phyloP scores from a whole-genome alignment of 192 early-diverging fungal species.

The Backusella macrospora region DNA sequence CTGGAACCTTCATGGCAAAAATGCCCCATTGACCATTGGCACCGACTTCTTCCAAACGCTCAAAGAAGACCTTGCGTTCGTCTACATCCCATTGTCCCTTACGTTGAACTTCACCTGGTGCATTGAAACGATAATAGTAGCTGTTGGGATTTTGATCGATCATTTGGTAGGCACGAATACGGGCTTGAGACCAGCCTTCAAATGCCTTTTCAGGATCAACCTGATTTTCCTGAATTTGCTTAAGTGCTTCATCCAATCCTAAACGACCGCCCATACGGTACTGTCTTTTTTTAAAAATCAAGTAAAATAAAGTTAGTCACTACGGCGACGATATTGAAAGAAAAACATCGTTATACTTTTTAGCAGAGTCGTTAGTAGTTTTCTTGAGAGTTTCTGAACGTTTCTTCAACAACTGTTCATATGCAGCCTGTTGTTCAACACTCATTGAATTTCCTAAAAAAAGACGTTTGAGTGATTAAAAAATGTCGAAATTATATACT shows the following conservation, averaged over 20 bases:
- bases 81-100: slow-evolving; percentile 90
- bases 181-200: slow-evolving; percentile 95
- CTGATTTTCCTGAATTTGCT: slow-evolving; percentile 80
- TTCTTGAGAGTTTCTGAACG: slow-evolving; percentile 79
- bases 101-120: slow-evolving; percentile 91
- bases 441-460: slow-evolving; percentile 60
- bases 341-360: slow-evolving; percentile 50
- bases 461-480: slow-evolving; percentile 5
- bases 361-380: slow-evolving; percentile 75
- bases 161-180: slow-evolving; percentile 89
- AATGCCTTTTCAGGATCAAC: slow-evolving; percentile 84
- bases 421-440: slow-evolving; percentile 82
- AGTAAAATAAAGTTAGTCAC: neutral
- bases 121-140: slow-evolving; percentile 98
- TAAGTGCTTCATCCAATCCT: slow-evolving; percentile 87
- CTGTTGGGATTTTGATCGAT: slow-evolving; percentile 96
- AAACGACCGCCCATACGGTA: slow-evolving; percentile 78
- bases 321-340: neutral
- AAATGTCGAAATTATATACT: neutral
- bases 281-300: slow-evolving; percentile 35
- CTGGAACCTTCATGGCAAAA: slow-evolving; percentile 94
- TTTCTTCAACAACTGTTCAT: slow-evolving; percentile 85
- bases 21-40: slow-evolving; percentile 97
- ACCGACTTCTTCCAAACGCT: slow-evolving; percentile 82
- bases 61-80: slow-evolving; percentile 85